Conservation (phyloP, 495 filamentous ascomycete species). For the Sphaerosporella brunnea region DNA sequence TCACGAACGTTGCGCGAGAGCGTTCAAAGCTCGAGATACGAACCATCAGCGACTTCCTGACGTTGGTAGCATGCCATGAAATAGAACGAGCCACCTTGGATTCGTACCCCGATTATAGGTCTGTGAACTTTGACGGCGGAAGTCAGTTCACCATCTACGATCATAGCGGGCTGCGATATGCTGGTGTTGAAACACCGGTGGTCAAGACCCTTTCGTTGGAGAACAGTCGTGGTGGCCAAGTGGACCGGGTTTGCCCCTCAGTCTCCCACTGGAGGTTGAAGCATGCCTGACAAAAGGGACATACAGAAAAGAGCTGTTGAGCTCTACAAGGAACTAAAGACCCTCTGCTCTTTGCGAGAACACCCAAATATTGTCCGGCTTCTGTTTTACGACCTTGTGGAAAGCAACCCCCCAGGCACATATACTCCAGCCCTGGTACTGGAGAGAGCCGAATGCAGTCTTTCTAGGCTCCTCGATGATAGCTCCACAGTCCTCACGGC, state of each 20-base stretch:
- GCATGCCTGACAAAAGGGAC: too few relatives aligned
- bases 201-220: neutral
- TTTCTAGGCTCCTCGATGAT: neutral
- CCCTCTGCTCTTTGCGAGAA: neutral
- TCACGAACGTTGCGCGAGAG: neutral
- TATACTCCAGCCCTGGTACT: neutral
- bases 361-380: neutral
- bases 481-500: too few relatives aligned
- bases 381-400: neutral
- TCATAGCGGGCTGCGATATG: neutral
- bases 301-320: neutral
- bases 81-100: neutral
- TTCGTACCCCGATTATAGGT: neutral
- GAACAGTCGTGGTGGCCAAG: neutral
- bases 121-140: neutral
- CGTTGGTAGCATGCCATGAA: neutral
- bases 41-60: neutral
- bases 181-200: too few relatives aligned
- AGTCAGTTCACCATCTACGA: neutral
- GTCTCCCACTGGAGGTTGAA: too few relatives aligned
- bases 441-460: neutral
- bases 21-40: neutral
- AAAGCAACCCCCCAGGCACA: neutral
- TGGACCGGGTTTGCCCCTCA: neutral
- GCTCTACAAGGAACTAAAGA: neutral